Evolutionary conservation across 2,329 filamentous ascomycete genomes (phyloP).

Genomic region (Pseudocercospora fijiensis): DNA sequence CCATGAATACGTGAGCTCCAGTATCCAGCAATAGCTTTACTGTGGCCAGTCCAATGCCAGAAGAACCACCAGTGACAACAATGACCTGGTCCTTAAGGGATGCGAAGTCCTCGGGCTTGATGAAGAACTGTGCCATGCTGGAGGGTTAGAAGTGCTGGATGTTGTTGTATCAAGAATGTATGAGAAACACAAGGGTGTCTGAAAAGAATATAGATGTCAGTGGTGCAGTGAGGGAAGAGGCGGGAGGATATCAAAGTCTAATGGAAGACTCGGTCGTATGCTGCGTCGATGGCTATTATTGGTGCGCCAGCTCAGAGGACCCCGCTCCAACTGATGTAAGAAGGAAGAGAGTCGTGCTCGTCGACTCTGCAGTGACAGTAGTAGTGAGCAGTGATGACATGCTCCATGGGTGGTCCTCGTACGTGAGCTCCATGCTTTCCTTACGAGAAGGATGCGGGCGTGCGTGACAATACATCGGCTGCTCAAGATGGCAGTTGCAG

Average conservation of each 20-base stretch:
- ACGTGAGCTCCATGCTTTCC: neutral
- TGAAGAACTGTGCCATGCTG: constrained; percentile 32
- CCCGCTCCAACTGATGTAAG: neutral
- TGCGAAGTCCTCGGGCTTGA: constrained; percentile 27
- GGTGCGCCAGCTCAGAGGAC: neutral
- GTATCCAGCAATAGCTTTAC: constrained; percentile 52
- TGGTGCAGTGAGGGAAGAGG: neutral
- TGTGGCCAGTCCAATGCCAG: constrained; percentile 61
- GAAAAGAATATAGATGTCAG: neutral
- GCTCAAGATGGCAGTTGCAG: neutral
- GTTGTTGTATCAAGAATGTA: neutral
- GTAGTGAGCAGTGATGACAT: neutral
- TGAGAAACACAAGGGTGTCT: neutral
- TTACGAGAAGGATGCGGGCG: neutral
- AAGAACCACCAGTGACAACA: constrained; percentile 52
- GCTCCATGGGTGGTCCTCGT: neutral
- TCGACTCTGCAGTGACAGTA: constrained; percentile 1
- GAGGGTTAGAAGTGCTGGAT: neutral
- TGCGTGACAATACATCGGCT: neutral
- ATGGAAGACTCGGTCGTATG: neutral
- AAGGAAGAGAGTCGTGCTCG: neutral
- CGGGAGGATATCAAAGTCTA: constrained; percentile 2
- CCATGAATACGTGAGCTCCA: constrained; percentile 57
- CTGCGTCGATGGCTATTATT: neutral
- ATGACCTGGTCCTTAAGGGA: constrained; percentile 29